Percentiles rank a stretch among this genome's conserved stretches.
These are phyloP conservation scores for Ascodesmis nigricans DNA, from an alignment of 495 filamentous ascomycete species.

Conservation along the genomic window DNA sequence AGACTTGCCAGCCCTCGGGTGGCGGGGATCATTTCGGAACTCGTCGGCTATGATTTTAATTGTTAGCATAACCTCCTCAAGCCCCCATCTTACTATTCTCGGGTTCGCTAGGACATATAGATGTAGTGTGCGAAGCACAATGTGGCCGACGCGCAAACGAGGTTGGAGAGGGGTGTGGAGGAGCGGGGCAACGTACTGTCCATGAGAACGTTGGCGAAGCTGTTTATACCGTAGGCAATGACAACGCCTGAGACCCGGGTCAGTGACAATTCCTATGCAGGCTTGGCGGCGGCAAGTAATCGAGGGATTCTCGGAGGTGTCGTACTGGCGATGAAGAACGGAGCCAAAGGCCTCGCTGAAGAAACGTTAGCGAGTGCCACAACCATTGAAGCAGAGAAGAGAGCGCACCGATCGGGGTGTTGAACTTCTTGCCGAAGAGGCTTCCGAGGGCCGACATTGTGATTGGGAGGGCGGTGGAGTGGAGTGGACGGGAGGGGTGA, in stretches of 20 bases:
- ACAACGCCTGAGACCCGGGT: slow-evolving; percentile 44
- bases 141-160: not conserved
- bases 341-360: slow-evolving; percentile 66
- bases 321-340: slow-evolving; percentile 91
- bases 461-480: slow-evolving; percentile 23
- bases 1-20: slow-evolving; percentile 29
- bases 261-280: too few species aligned
- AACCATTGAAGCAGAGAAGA: slow-evolving; percentile 9
- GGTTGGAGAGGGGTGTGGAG: not conserved
- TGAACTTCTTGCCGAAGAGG: slow-evolving; percentile 62
- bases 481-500: too few species aligned
- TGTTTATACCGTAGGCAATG: slow-evolving; percentile 73
- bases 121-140: not conserved
- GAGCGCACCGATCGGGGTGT: slow-evolving; percentile 59
- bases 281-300: too few species aligned
- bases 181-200: slow-evolving; percentile 37
- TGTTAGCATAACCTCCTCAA: too few species aligned
- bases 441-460: slow-evolving; percentile 51
- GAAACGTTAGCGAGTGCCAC: slow-evolving; percentile 13
- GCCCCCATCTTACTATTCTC: not conserved
- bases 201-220: slow-evolving; percentile 44
- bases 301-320: too few species aligned
- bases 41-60: slow-evolving; percentile 50
- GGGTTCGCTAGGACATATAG: not conserved
- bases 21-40: slow-evolving; percentile 89